A percentile compares a stretch with the other conserved stretches of the same genome.
Evolutionary conservation across 345 rosid genomes (phyloP).

Genomic region (Eucalyptus sp.): DNA sequence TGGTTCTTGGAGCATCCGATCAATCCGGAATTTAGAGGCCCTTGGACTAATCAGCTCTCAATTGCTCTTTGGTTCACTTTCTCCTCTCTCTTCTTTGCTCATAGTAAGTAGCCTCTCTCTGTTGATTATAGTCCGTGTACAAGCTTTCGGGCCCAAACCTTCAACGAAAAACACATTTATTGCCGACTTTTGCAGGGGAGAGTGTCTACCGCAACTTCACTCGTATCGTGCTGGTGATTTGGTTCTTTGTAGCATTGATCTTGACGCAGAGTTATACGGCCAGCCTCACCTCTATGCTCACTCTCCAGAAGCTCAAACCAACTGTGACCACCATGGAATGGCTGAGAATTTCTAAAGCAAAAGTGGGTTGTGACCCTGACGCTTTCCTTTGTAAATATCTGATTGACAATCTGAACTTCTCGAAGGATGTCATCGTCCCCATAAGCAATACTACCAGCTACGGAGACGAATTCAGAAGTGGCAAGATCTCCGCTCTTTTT

Average conservation of each 20-base stretch:
- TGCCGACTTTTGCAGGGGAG: constrained; percentile 17
- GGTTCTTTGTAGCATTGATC: constrained; percentile 49
- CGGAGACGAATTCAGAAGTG: neutral
- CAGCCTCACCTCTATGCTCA: constrained; percentile 40
- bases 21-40: constrained; percentile 29
- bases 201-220: constrained; percentile 18
- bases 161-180: neutral
- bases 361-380: constrained; percentile 33
- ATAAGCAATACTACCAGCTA: constrained; percentile 2
- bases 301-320: constrained; percentile 20
- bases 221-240: constrained; percentile 27
- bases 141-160: neutral
- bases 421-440: neutral
- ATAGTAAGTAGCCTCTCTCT: constrained; percentile 21
- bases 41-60: constrained; percentile 14
- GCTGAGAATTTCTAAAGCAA: constrained; percentile 6
- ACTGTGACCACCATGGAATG: constrained; percentile 14
- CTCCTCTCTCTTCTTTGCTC: constrained; percentile 44
- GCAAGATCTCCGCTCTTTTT: constrained; percentile 28
- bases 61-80: constrained; percentile 34
- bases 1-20: constrained; percentile 31
- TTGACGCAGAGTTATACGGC: constrained; percentile 58
- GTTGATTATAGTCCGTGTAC: neutral
- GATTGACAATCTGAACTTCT: constrained; percentile 4
- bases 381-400: constrained; percentile 28